A percentile compares a stretch with the other conserved stretches of the same genome.
Evolutionary conservation across 2,329 filamentous ascomycete species (phyloP).

Genomic region (Alternaria sp.): DNA sequence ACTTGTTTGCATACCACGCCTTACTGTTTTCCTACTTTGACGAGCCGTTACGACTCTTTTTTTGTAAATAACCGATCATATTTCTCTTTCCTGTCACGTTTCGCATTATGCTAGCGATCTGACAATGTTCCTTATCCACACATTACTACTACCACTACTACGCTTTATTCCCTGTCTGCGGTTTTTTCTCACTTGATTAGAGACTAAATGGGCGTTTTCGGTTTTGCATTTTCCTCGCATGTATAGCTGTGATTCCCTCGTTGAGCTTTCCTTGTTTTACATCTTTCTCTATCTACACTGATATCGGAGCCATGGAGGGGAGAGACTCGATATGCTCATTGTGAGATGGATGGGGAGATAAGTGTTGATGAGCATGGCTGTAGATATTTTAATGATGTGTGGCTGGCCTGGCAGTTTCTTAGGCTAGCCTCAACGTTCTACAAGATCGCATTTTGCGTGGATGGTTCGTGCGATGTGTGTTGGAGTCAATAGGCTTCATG

Average conservation of each 20-base stretch:
- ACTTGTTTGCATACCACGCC: conserved; percentile 6
- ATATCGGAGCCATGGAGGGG: background rate
- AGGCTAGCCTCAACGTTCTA: background rate
- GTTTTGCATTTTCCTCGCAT: background rate
- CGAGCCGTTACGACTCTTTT: conserved; percentile 8
- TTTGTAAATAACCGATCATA: conserved; percentile 10
- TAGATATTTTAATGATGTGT: conserved; percentile 9
- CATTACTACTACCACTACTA: background rate
- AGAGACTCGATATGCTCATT: background rate
- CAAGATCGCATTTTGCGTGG: background rate
- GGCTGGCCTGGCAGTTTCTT: background rate
- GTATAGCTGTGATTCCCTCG: conserved; percentile 5
- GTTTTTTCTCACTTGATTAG: background rate
- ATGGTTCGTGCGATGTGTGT: background rate
- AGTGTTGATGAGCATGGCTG: conserved; percentile 2
- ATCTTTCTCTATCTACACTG: background rate
- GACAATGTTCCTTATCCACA: background rate
- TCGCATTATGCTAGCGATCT: background rate
- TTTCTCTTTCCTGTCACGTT: background rate
- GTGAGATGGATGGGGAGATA: background rate
- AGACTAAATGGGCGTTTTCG: background rate
- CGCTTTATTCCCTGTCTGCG: background rate
- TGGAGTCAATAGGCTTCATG: background rate
- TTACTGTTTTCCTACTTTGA: conserved; percentile 1
- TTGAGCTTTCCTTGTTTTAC: background rate